Evolutionary conservation across 2,329 filamentous ascomycete genomes (phyloP), one percentile per base, ranked within the genome.

Genomic region (Xylariaceae sp.): DNA sequence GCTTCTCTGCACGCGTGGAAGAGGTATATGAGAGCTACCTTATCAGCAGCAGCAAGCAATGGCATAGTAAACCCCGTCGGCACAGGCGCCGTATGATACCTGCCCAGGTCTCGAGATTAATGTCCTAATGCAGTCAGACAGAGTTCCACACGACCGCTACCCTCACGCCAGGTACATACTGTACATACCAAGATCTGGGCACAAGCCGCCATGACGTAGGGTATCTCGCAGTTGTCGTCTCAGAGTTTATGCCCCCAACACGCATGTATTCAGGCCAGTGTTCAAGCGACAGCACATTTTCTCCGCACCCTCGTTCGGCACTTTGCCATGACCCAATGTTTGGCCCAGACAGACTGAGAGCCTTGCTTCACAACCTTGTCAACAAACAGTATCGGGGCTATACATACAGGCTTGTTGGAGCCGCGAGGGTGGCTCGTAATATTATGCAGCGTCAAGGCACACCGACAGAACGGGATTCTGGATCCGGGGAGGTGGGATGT

Each of bases 1-100:
- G 74, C 83, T 14, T 68, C 75, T 0, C 73, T 88, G 6, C 77
- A 83, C 49, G 74, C 78, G 1, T 85, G 81, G 79, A 87, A 86
- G 70, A 78, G 78, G 61, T 70, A 77, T 20, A 75, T 75, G 57
- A 76, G 73, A 46, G 66, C 67, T 26, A 26, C n/a, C n/a, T n/a
- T n/a, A n/a, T n/a, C n/a, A n/a, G n/a, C n/a, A n/a, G n/a, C n/a
- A n/a, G n/a, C n/a, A n/a, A n/a, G n/a, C 45, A 62, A 67, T 3
- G 78, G 79, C 40, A 44, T 41, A 20, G 63, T 70, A 20, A 57
- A 65, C 23, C 23, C n/a, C 23, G 23, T 26, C 23, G 23, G 23
- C 23, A 9, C 23, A 26, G 23, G 23, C 23, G 9, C 23, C 23
- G 23, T 9, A 26, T 26, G 4, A 4, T 9, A 4, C 23, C 4